A percentile compares a stretch with the other conserved stretches of the same genome.
These are phyloP conservation scores for Fraxinus sp. DNA, from an alignment of 305 asterid genomes.

Conservation along the genomic window DNA sequence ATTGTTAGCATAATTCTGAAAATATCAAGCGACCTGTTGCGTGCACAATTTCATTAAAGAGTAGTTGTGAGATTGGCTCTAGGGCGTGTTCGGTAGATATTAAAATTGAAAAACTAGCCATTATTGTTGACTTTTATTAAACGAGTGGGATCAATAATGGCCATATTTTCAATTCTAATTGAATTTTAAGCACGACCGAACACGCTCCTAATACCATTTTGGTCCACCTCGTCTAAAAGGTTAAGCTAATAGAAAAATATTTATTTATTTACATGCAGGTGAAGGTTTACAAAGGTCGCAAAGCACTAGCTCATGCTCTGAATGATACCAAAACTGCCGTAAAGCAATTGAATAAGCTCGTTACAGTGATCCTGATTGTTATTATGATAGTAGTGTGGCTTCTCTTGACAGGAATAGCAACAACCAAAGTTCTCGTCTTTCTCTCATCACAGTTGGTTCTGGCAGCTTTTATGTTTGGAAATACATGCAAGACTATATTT, in stretches of 20 bases:
- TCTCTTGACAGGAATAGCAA: constrained; percentile 27
- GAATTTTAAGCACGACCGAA: too few species aligned
- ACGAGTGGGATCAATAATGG: too few species aligned
- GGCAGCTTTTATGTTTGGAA: constrained; percentile 30
- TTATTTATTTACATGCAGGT: constrained; percentile 18
- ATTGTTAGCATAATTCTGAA: neutral
- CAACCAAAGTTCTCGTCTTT: constrained; percentile 25
- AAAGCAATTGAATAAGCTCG: constrained; percentile 31
- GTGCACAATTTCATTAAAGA: neutral
- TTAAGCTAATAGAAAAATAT: neutral
- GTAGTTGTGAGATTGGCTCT: neutral
- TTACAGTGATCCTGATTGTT: constrained; percentile 14
- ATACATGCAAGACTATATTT: constrained; percentile 24
- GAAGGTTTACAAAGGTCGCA: constrained; percentile 27
- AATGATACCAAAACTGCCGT: constrained; percentile 34
- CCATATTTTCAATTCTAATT: too few species aligned
- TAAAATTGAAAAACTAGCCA: too few species aligned
- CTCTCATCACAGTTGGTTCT: constrained; percentile 31
- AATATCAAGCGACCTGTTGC: neutral
- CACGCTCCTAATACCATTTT: neutral
- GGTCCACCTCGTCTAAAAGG: neutral
- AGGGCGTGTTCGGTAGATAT: too few species aligned
- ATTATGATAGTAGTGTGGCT: constrained; percentile 22
- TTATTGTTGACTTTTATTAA: too few species aligned
- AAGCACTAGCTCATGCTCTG: constrained; percentile 30